Evolutionary conservation across 148 eudicot species (phyloP).

Genomic region (Rhododendron kiyosumense): DNA sequence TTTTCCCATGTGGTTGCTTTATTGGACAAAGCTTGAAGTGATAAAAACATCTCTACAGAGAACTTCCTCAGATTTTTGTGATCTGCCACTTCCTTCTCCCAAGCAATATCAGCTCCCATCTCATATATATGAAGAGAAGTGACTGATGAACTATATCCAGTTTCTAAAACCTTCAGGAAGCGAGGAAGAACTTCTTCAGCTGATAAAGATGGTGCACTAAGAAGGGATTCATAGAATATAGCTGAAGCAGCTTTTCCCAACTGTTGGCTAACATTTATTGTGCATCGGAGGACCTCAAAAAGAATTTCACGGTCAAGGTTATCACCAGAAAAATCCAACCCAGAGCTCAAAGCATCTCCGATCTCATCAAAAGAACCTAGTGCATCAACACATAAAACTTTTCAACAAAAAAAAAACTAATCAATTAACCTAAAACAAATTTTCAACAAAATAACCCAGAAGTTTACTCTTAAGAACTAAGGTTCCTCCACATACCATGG

Average conservation of each 20-base stretch:
- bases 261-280: constrained; percentile 46
- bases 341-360: constrained; percentile 37
- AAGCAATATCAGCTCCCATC: constrained; percentile 64
- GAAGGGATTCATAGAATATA: constrained; percentile 67
- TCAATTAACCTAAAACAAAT: not conserved
- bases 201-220: constrained; percentile 44
- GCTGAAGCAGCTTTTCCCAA: constrained; percentile 74
- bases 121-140: constrained; percentile 49
- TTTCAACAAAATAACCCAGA: not conserved
- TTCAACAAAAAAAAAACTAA: not conserved
- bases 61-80: constrained; percentile 77
- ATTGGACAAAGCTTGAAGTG: constrained; percentile 54
- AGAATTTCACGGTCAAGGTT: constrained; percentile 55
- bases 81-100: constrained; percentile 63
- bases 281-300: constrained; percentile 64
- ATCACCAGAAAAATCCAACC: constrained; percentile 37
- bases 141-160: constrained; percentile 52
- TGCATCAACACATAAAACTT: not conserved
- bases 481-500: constrained; percentile 44
- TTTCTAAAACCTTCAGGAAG: constrained; percentile 64
- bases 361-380: constrained; percentile 55
- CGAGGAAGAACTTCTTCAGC: constrained; percentile 66
- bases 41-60: constrained; percentile 58
- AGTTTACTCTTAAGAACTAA: not conserved
- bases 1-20: constrained; percentile 68